Conservation (phyloP, 192 early-diverging fungal genomes). For the Phycomyces blakesleeanus region DNA sequence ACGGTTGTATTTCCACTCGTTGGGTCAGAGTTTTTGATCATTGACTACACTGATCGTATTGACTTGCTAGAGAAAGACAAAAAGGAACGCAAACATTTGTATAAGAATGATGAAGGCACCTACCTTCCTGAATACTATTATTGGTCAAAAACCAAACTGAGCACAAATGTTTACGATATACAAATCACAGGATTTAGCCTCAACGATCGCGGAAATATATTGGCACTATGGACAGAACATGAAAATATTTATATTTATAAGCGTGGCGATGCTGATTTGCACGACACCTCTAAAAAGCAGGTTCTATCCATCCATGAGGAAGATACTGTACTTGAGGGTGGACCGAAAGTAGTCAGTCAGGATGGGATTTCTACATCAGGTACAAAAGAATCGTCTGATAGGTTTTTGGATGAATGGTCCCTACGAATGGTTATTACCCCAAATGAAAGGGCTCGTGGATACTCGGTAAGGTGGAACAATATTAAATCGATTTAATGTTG, state of each 20-base stretch:
- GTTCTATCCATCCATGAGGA: neutral
- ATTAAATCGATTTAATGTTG: too few species aligned
- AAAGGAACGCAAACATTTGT: neutral
- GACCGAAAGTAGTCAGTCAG: neutral
- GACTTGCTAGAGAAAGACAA: slow-evolving; percentile 3
- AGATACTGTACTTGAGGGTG: neutral
- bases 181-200: slow-evolving; percentile 12
- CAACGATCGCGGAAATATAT: slow-evolving; percentile 15
- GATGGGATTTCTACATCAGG: neutral
- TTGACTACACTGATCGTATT: slow-evolving; percentile 18
- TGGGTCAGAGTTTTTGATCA: slow-evolving; percentile 9
- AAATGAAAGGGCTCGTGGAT: neutral
- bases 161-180: neutral
- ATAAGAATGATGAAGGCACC: neutral
- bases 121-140: slow-evolving; percentile 14
- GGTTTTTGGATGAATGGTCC: neutral
- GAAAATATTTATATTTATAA: slow-evolving; percentile 30
- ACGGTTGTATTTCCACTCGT: slow-evolving; percentile 18
- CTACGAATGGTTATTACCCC: slow-evolving; percentile 8
- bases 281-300: neutral
- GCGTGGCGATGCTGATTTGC: slow-evolving; percentile 15
- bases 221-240: slow-evolving; percentile 19
- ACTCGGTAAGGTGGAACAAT: neutral
- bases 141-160: slow-evolving; percentile 8
- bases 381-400: too few species aligned